Conservation (phyloP, 306 rosid species). For the Lablab purpureus region DNA sequence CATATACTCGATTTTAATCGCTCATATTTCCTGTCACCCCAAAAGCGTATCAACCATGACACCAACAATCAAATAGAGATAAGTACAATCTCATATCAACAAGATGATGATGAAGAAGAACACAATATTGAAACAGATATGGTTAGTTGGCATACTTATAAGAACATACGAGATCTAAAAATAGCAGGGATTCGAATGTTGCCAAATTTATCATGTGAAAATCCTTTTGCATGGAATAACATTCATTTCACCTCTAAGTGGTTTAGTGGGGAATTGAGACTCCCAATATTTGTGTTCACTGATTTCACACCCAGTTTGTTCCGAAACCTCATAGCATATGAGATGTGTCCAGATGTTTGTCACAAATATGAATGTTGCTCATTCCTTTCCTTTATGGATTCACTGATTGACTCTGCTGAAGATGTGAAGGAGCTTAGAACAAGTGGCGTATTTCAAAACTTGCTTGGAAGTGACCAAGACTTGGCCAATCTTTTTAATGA, state of each 20-base stretch:
- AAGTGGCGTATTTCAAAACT: constrained; percentile 17
- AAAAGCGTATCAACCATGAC: too few relatives aligned
- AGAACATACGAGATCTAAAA: constrained; percentile 13
- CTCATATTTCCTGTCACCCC: neutral
- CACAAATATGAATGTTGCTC: constrained; percentile 8
- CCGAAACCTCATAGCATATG: constrained; percentile 17
- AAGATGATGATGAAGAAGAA: neutral
- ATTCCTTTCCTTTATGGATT: neutral
- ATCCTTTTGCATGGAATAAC: neutral
- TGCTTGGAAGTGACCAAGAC: constrained; percentile 1
- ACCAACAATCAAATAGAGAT: neutral
- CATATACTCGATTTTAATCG: neutral
- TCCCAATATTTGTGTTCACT: neutral
- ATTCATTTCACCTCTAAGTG: constrained; percentile 7
- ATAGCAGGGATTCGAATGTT: constrained; percentile 9
- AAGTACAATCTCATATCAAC: neutral
- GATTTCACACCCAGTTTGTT: constrained; percentile 1
- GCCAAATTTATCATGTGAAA: neutral
- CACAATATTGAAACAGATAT: neutral
- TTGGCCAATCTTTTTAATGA: constrained; percentile 16
- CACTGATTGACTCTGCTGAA: constrained; percentile 23
- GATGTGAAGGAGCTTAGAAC: constrained; percentile 22
- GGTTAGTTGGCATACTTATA: neutral
- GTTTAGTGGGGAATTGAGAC: constrained; percentile 19
- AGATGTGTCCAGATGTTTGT: constrained; percentile 26